A percentile compares a stretch with the other conserved stretches of the same genome.
Evolutionary conservation across 2,329 filamentous ascomycete species (phyloP).

Genomic region (Scedosporium minutisporum): DNA sequence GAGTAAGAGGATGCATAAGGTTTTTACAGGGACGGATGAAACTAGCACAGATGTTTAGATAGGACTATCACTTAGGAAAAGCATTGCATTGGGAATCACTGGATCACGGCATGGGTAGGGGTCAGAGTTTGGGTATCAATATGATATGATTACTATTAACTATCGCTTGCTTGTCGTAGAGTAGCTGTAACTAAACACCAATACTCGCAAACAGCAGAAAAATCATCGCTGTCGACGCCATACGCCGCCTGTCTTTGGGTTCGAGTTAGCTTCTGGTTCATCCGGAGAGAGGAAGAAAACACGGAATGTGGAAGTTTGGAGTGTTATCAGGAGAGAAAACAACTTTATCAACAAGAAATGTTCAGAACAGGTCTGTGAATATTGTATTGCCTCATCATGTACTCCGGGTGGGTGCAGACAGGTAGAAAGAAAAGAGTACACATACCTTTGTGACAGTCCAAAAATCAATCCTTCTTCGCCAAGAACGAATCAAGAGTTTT

Average conservation of each 20-base stretch:
- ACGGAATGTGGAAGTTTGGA: constrained; percentile 50
- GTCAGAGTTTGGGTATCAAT: background rate
- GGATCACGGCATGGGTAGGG: background rate
- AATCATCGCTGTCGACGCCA: background rate
- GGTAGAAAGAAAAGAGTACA: constrained; percentile 28
- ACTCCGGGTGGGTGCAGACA: constrained; percentile 13
- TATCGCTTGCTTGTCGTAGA: no score
- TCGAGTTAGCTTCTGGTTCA: constrained; percentile 1
- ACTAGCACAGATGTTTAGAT: constrained; percentile 42
- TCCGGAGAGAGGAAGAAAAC: constrained; percentile 8
- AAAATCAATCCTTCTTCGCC: constrained; percentile 31
- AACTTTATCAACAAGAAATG: constrained; percentile 59
- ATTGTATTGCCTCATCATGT: constrained; percentile 58
- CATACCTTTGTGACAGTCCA: constrained; percentile 11
- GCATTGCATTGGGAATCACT: background rate
- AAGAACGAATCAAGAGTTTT: constrained; percentile 72
- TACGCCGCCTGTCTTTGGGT: background rate
- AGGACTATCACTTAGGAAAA: constrained; percentile 5
- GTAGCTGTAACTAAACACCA: background rate
- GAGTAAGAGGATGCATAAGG: constrained; percentile 48
- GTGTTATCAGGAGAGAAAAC: constrained; percentile 55
- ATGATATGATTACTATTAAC: background rate
- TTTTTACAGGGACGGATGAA: constrained; percentile 49
- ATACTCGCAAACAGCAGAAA: background rate
- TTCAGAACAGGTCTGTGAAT: constrained; percentile 84